Evolutionary conservation across 345 rosid genomes (phyloP), one percentile per base, ranked within the genome.

Genomic region (Bruguiera sexangula): DNA sequence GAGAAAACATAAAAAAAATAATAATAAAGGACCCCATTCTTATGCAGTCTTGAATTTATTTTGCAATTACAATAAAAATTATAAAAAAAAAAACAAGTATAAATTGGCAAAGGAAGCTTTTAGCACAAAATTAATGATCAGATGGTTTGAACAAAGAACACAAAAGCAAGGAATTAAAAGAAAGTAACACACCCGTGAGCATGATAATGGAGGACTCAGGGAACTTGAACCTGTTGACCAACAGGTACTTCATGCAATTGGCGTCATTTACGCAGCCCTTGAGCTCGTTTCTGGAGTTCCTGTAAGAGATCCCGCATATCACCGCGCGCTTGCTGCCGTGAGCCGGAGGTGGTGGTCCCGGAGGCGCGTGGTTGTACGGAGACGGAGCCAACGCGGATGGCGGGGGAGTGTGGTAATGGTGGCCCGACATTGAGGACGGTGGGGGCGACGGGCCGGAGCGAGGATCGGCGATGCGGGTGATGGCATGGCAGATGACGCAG

Each of bases 241-340:
- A 55, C 90, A 93, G 68, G 81, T 75, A 91, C 82, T 93, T 91
- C 94, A 93, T 93, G 74, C 91, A 93, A 20, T 68, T 89, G 48
- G 93, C 95, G 63, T 93, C 96, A 69, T 91, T 91, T 51, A 91
- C 54, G 75, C 98, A 91, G 13, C 98, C 98, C 71, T 88, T 89
- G 27, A 93, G 85, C 78, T 93, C 93, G 60, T 81, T 46, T 13
- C 29, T 26, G 5, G 94, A 72, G 52, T 81, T 46, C 85, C 65
- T 84, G 63, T 91, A 93, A 22, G 94, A 76, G 1, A 93, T 76
- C 39, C 91, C 97, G 10, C 91, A 82, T 19, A 93, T 85, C 69
- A 93, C 85, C 11, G 98, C 98, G 13, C 92, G 85, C 85, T 88
- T 93, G 60, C 73, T 51, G 39, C 97, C 92, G n/a, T 82, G 84